Conservation (phyloP, 1,284 basidiomycete genomes). For the Irpex lacteus region DNA sequence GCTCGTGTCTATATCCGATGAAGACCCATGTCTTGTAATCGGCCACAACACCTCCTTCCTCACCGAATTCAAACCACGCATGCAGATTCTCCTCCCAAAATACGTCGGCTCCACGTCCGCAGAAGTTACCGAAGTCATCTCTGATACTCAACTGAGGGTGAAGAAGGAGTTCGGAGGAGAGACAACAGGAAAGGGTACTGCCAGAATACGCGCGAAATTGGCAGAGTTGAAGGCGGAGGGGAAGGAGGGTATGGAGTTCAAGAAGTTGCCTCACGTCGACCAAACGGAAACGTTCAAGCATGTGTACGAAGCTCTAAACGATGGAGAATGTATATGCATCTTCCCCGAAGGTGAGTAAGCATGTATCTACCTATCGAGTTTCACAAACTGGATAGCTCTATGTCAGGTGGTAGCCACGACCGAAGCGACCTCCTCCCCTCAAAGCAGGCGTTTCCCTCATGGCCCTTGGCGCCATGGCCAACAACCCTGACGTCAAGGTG, state of each 20-base stretch:
- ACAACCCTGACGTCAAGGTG: constrained; percentile 83
- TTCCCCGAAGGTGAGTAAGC: constrained; percentile 84
- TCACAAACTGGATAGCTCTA: neutral
- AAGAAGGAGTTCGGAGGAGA: constrained; percentile 90
- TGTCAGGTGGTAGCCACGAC: constrained; percentile 90
- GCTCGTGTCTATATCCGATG: constrained; percentile 65
- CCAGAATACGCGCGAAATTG: constrained; percentile 64
- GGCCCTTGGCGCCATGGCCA: constrained; percentile 95
- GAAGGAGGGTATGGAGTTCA: constrained; percentile 67
- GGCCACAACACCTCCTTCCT: constrained; percentile 83
- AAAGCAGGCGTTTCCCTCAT: constrained; percentile 97
- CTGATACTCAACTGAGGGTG: constrained; percentile 81
- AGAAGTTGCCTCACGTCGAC: constrained; percentile 82
- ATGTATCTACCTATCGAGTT: neutral
- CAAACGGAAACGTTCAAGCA: constrained; percentile 94
- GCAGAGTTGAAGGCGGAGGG: constrained; percentile 54
- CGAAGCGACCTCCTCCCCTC: constrained; percentile 90
- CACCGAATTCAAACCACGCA: constrained; percentile 74
- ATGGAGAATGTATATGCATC: constrained; percentile 90
- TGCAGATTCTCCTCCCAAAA: constrained; percentile 90
- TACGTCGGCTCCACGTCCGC: constrained; percentile 75
- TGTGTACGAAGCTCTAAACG: constrained; percentile 87
- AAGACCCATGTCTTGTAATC: constrained; percentile 77
- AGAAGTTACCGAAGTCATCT: constrained; percentile 87
- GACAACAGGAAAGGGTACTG: constrained; percentile 67